Evolutionary conservation across 306 rosid species (phyloP).

Genomic region (Herpetospermum pedunculosum): DNA sequence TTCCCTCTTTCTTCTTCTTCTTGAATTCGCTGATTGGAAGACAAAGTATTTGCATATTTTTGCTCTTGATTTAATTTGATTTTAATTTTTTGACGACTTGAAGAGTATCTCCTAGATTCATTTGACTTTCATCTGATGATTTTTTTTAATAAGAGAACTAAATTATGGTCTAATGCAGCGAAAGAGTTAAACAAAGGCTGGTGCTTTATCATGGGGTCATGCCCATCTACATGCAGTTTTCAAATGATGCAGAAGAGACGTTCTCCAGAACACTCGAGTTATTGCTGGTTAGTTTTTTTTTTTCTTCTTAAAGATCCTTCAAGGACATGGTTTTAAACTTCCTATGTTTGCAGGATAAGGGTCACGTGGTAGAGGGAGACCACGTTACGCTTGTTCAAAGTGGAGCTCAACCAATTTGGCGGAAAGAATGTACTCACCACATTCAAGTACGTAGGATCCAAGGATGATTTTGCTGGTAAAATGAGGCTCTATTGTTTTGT

Average conservation of each 20-base stretch:
- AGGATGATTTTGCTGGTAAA: slow-evolving; percentile 25
- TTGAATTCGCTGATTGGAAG: not conserved
- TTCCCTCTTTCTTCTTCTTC: no score
- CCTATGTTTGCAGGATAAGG: slow-evolving; percentile 41
- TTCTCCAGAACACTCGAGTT: slow-evolving; percentile 71
- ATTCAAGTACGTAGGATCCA: slow-evolving; percentile 80
- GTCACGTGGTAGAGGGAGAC: slow-evolving; percentile 53
- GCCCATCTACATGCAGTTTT: slow-evolving; percentile 79
- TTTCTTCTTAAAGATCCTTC: not conserved
- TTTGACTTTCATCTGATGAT: not conserved
- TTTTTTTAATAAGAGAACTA: not conserved
- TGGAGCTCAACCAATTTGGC: slow-evolving; percentile 96
- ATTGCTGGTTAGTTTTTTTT: slow-evolving; percentile 49
- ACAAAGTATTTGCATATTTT: not conserved
- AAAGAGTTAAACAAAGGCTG: slow-evolving; percentile 72
- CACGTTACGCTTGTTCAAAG: slow-evolving; percentile 88
- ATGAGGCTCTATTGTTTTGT: not conserved
- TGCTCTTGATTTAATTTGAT: not conserved
- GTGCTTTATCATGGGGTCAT: slow-evolving; percentile 65
- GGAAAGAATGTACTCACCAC: slow-evolving; percentile 73
- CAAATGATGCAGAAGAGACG: slow-evolving; percentile 81
- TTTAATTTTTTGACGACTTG: not conserved
- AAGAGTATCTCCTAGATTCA: not conserved
- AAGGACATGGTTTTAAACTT: not conserved
- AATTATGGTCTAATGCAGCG: slow-evolving; percentile 27